A percentile compares a stretch with the other conserved stretches of the same genome.
Conservation (phyloP, 2,329 filamentous ascomycete genomes). For the Aureobasidium melanogenum region DNA sequence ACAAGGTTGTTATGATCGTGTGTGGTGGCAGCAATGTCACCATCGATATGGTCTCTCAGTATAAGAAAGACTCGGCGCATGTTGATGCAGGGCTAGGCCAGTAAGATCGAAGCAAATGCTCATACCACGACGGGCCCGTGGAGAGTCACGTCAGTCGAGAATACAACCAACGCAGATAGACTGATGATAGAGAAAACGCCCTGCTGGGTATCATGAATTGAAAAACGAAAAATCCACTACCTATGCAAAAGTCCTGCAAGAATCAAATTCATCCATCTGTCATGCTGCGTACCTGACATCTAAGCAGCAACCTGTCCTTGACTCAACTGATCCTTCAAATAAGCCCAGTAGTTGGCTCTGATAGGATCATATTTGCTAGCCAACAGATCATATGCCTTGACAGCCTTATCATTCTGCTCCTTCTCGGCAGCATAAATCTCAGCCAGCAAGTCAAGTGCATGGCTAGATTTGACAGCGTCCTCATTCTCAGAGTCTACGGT, state of each 20-base stretch:
- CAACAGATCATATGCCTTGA: conserved; percentile 61
- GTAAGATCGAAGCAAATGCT: neutral
- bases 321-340: conserved; percentile 47
- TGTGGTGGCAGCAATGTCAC: conserved; percentile 59
- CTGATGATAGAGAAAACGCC: neutral
- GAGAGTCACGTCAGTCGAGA: neutral
- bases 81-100: conserved; percentile 15
- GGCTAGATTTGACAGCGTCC: conserved; percentile 48
- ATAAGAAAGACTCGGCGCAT: conserved; percentile 33
- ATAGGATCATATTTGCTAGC: conserved; percentile 86
- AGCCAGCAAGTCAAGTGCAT: conserved; percentile 62
- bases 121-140: too few relatives aligned
- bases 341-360: conserved; percentile 87
- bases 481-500: conserved; percentile 36
- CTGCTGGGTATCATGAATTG: conserved; percentile 10
- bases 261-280: neutral
- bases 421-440: conserved; percentile 51
- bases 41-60: conserved; percentile 42
- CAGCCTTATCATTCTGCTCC: conserved; percentile 53
- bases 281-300: too few relatives aligned
- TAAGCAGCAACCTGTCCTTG: neutral
- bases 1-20: conserved; percentile 73
- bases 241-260: neutral
- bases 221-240: neutral
- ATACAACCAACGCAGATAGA: neutral